These are phyloP conservation scores for Penicillium frequentans DNA, from an alignment of 2,329 filamentous ascomycete genomes.

Conservation along the genomic window DNA sequence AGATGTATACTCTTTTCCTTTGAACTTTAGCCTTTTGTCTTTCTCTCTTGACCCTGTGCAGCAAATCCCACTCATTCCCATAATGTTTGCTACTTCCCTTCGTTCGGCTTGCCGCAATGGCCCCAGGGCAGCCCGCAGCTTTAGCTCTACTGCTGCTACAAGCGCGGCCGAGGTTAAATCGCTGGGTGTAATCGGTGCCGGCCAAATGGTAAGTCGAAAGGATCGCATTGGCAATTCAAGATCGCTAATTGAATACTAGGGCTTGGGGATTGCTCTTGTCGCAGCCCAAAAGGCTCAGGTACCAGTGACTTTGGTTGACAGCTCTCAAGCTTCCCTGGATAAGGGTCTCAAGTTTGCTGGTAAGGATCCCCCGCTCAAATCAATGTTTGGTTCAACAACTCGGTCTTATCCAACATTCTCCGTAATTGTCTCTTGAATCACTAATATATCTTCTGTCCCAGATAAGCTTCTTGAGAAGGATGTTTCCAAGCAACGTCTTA, in stretches of 20 bases:
- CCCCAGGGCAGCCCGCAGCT: conserved; percentile 53
- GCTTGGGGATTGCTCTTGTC: conserved; percentile 91
- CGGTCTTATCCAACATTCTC: neutral
- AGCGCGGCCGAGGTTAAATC: conserved; percentile 75
- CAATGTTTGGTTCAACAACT: neutral
- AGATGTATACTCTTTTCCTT: conserved; percentile 13
- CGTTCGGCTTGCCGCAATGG: conserved; percentile 32
- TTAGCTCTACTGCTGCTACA: conserved; percentile 67
- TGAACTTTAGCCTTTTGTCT: neutral
- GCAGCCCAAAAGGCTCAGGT: conserved; percentile 81
- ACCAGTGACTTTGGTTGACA: conserved; percentile 83
- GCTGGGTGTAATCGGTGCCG: conserved; percentile 88
- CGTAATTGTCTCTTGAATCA: neutral
- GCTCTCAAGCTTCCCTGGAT: conserved; percentile 77
- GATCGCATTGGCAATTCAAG: neutral
- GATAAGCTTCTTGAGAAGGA: conserved; percentile 94
- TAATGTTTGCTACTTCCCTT: conserved; percentile 39
- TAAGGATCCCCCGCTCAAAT: conserved; percentile 38
- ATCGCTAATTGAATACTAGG: conserved; percentile 55
- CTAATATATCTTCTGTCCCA: conserved; percentile 34
- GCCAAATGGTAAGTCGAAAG: conserved; percentile 77
- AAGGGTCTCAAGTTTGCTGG: conserved; percentile 89
- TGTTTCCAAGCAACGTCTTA: conserved; percentile 81
- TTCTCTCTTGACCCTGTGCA: neutral
- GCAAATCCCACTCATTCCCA: neutral